phyloP scores from a whole-genome alignment of 805 yeast species.

The Kurtzmaniella fragi region DNA sequence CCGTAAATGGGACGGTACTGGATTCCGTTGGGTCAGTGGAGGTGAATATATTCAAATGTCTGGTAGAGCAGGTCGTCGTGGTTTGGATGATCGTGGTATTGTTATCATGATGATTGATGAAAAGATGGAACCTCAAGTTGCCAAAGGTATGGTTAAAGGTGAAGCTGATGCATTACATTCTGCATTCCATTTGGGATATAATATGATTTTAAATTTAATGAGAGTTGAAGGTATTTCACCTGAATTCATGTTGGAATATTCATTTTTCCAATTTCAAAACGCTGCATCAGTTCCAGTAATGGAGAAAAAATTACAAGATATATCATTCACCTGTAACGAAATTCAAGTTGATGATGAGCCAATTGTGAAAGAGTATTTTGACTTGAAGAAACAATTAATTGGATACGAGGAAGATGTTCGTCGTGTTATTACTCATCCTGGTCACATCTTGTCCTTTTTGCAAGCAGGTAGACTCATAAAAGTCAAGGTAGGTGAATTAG shows the following conservation, averaged over 20 bases:
- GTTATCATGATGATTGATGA: conserved; percentile 99
- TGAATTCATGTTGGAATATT: conserved; percentile 90
- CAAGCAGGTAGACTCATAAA: conserved; percentile 85
- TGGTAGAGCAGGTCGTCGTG: conserved; percentile 99
- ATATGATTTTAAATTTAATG: conserved; percentile 92
- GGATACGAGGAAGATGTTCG: conserved; percentile 71
- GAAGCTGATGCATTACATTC: conserved; percentile 97
- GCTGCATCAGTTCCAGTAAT: conserved; percentile 84
- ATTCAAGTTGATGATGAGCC: conserved; percentile 69
- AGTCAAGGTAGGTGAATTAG: conserved; percentile 53
- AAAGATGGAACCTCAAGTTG: conserved; percentile 98
- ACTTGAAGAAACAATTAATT: conserved; percentile 65
- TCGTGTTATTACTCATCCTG: conserved; percentile 86
- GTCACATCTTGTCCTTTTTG: conserved; percentile 74
- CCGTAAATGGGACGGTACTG: conserved; percentile 97
- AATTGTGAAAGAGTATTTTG: conserved; percentile 76
- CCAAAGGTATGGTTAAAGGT: conserved; percentile 99
- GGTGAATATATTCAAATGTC: conserved; percentile 99
- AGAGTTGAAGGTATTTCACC: conserved; percentile 98
- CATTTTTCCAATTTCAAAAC: conserved; percentile 94
- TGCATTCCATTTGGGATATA: conserved; percentile 95
- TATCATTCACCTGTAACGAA: conserved; percentile 43
- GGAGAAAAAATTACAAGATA: conserved; percentile 58
- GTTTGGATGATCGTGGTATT: conserved; percentile 97
- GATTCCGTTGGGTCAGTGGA: conserved; percentile 98